phyloP scores from a whole-genome alignment of 169 alveolate species.

The Eimeria acervulina region DNA sequence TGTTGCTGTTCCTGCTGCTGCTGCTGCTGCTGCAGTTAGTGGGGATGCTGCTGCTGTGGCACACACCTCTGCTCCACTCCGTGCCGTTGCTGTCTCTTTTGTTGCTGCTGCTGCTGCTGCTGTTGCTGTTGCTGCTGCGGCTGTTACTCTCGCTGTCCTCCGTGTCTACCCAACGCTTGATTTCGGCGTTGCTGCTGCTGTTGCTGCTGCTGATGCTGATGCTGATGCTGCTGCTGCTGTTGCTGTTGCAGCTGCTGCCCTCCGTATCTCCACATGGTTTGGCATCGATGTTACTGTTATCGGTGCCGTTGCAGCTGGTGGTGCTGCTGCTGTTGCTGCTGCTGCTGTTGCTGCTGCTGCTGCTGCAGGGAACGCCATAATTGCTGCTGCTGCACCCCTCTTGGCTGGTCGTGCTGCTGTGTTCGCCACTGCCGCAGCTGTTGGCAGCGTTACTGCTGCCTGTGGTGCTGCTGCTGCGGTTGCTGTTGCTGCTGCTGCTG shows the following conservation, averaged over 20 bases:
- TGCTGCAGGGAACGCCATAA: background rate
- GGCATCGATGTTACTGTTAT: too few relatives aligned
- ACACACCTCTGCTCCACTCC: background rate
- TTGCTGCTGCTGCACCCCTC: background rate
- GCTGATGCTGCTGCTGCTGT: too few relatives aligned
- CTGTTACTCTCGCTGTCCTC: background rate
- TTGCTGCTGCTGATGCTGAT: too few relatives aligned
- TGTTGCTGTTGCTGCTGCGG: conserved; percentile 17
- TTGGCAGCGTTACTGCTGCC: background rate
- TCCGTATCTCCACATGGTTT: too few relatives aligned
- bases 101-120: conserved; percentile 19
- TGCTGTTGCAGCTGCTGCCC: too few relatives aligned
- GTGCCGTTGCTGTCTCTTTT: background rate
- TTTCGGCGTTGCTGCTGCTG: too few relatives aligned
- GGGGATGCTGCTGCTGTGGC: background rate
- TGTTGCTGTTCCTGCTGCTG: conserved; percentile 22
- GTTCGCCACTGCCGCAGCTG: background rate
- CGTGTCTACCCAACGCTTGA: too few relatives aligned
- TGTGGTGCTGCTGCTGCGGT: background rate
- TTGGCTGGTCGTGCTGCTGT: background rate
- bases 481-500: background rate
- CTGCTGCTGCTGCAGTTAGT: background rate
- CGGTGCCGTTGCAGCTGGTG: too few relatives aligned
- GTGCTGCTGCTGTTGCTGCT: background rate
- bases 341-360: background rate